These are phyloP conservation scores for Pleurotus tuber-regium DNA, from an alignment of 768 basidiomycete species.

Conservation along the genomic window DNA sequence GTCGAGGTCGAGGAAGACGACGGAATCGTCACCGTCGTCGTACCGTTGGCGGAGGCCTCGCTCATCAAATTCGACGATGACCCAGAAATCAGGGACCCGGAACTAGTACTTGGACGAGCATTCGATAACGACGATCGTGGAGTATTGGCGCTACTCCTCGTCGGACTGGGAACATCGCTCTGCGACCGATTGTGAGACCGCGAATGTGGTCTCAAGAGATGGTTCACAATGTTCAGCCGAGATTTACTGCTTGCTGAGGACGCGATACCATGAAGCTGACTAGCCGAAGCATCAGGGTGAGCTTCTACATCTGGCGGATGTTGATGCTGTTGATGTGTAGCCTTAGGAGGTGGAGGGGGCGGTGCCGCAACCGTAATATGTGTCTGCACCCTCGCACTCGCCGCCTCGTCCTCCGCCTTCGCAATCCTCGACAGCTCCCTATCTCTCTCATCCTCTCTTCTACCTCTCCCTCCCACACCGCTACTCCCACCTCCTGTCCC, in stretches of 20 bases:
- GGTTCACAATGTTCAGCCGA: constrained; percentile 39
- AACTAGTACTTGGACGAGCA: constrained; percentile 7
- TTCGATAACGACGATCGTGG: constrained; percentile 6
- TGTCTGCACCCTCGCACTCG: constrained; percentile 21
- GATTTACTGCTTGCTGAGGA: constrained; percentile 25
- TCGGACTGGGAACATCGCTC: constrained; percentile 32
- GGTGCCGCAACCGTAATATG: constrained; percentile 12
- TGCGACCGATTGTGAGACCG: constrained; percentile 37
- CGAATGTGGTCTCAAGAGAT: constrained; percentile 41
- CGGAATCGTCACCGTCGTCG: constrained; percentile 8
- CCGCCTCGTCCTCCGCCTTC: constrained; percentile 24
- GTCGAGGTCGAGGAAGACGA: constrained; percentile 15
- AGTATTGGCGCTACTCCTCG: constrained; percentile 9
- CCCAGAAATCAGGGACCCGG: constrained; percentile 23
- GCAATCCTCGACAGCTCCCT: constrained; percentile 17
- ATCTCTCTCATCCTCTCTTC: constrained; percentile 19
- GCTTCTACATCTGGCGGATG: not conserved
- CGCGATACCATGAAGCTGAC: constrained; percentile 17
- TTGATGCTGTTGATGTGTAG: not conserved
- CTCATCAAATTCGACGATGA: constrained; percentile 33
- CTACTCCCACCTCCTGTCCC: not conserved
- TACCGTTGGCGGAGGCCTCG: constrained; percentile 14
- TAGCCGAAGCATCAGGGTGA: not conserved
- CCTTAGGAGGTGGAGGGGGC: not conserved
- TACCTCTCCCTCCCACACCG: not conserved